Evolutionary conservation across 2,329 filamentous ascomycete species (phyloP).

Genomic region (Sclerotinia subarctica): DNA sequence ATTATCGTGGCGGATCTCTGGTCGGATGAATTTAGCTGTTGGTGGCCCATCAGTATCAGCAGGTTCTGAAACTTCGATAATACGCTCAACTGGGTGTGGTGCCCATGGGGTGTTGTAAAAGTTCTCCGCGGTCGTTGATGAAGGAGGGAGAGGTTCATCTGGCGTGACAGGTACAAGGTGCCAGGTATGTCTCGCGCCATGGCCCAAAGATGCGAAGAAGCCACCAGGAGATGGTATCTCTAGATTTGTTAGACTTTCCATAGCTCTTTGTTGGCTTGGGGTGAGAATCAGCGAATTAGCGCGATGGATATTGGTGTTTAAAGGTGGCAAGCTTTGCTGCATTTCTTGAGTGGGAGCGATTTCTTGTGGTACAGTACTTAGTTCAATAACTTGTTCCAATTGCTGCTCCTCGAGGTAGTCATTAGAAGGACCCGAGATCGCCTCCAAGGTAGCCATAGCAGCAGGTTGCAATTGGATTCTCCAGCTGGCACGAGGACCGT

Average conservation of each 20-base stretch:
- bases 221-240: slow-evolving; percentile 89
- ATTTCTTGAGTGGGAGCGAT: slow-evolving; percentile 48
- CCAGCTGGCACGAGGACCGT: slow-evolving; percentile 58
- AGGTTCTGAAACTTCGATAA: slow-evolving; percentile 56
- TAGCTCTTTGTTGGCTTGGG: slow-evolving; percentile 55
- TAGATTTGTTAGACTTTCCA: slow-evolving; percentile 72
- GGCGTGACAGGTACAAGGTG: slow-evolving; percentile 56
- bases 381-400: slow-evolving; percentile 53
- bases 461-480: slow-evolving; percentile 74
- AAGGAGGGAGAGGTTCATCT: slow-evolving; percentile 60
- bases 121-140: slow-evolving; percentile 84
- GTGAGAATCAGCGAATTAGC: slow-evolving; percentile 43
- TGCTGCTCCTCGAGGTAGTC: slow-evolving; percentile 60
- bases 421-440: slow-evolving; percentile 61
- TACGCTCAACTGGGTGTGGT: slow-evolving; percentile 59
- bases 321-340: slow-evolving; percentile 50
- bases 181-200: slow-evolving; percentile 78
- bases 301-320: slow-evolving; percentile 45
- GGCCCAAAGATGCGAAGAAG: slow-evolving; percentile 84
- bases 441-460: slow-evolving; percentile 76
- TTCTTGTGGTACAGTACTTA: slow-evolving; percentile 36
- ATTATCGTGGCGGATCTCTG: slow-evolving; percentile 37
- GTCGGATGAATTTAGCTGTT: slow-evolving; percentile 55
- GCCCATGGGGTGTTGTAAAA: slow-evolving; percentile 86
- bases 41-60: slow-evolving; percentile 57